Base-by-base conservation (phyloP, 2,329 filamentous ascomycete species). In the Ophiostoma sp. region DNA sequence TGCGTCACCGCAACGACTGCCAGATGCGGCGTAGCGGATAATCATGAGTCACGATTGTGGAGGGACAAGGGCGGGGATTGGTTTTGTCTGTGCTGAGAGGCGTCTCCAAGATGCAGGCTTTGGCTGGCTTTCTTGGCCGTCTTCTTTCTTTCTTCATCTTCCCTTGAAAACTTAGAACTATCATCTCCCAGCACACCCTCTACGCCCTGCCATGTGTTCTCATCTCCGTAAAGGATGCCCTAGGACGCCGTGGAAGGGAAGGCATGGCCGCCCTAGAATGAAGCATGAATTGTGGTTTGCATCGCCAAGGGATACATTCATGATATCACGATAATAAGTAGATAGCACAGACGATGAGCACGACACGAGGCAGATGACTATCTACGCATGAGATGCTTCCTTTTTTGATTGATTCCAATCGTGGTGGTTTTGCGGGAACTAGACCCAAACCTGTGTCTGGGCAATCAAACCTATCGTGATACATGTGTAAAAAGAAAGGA, bases 11-110 rank as follows among this genome's bases (percentile, higher is more conserved):
- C 31, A 61, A 42, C n/a, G n/a, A 25, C 22, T 64, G 36, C 61
- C 36, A 45, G 36, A 45, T 22, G n/a, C 36, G 45, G 61, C 22
- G 12, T 64, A 64, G 22, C 61, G n/a, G n/a, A 42, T 3, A 42
- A 42, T 64, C 61, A 45, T 64, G 61, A 45, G 12, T 64, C 61
- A 64, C 61, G n/a, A 64, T 64, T 64, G n/a, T 7, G 61, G 61
- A 64, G 33, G 22, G 57, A 19, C 17, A 15, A 31, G 31, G 57
- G 31, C 25, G 55, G 12, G 25, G 15, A 9, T 36, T 28, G 52
- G 57, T 19, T 12, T 17, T n/a, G 19, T 52, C 48, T 19, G 17
- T 52, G 6, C 48, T 52, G 28, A n/a, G 55, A 15, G 25, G 55
- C 22, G 25, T 59, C 2, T 39, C 7, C 19, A n/a, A 63, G 31